Evolutionary conservation across 2,329 filamentous ascomycete species (phyloP).

Genomic region (Sporothrix inflata): DNA sequence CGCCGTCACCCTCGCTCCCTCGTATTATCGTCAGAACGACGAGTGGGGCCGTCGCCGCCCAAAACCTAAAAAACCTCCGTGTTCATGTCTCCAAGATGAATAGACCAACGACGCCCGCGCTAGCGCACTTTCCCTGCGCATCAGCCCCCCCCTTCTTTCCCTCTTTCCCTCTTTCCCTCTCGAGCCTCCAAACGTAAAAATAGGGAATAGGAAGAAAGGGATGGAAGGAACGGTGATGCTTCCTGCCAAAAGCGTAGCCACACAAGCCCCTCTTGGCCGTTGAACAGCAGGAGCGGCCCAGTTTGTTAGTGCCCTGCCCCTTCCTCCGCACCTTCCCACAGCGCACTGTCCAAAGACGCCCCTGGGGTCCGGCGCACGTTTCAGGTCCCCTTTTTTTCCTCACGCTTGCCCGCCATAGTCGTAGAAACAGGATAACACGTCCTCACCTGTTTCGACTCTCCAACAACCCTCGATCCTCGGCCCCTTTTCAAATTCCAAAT

Average conservation of each 20-base stretch:
- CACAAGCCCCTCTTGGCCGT: neutral
- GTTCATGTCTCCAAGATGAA: slow-evolving; percentile 10
- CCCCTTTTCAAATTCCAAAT: slow-evolving; percentile 19
- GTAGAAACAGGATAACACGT: slow-evolving; percentile 4
- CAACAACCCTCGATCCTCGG: slow-evolving; percentile 10
- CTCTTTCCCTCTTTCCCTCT: slow-evolving; percentile 10
- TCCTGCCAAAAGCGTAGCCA: neutral
- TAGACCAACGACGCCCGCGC: neutral
- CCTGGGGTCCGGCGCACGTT: slow-evolving; percentile 30
- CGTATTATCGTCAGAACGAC: slow-evolving; percentile 8
- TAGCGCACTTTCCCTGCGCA: slow-evolving; percentile 21
- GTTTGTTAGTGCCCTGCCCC: slow-evolving; percentile 1
- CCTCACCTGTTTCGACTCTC: slow-evolving; percentile 17
- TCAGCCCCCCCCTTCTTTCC: slow-evolving; percentile 4
- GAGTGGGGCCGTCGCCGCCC: slow-evolving; percentile 10
- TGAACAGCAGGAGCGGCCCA: neutral
- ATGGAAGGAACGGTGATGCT: neutral
- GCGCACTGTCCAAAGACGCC: slow-evolving; percentile 13
- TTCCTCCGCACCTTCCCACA: slow-evolving; percentile 18
- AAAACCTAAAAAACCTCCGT: slow-evolving; percentile 8
- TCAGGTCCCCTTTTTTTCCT: slow-evolving; percentile 28
- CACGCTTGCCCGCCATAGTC: neutral
- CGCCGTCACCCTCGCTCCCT: neutral
- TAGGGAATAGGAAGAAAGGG: neutral
- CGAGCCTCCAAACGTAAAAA: slow-evolving; percentile 1